Percentiles rank a stretch among this genome's conserved stretches.
phyloP scores from a whole-genome alignment of 2,329 filamentous ascomycete species.

The Colletotrichum sp. region DNA sequence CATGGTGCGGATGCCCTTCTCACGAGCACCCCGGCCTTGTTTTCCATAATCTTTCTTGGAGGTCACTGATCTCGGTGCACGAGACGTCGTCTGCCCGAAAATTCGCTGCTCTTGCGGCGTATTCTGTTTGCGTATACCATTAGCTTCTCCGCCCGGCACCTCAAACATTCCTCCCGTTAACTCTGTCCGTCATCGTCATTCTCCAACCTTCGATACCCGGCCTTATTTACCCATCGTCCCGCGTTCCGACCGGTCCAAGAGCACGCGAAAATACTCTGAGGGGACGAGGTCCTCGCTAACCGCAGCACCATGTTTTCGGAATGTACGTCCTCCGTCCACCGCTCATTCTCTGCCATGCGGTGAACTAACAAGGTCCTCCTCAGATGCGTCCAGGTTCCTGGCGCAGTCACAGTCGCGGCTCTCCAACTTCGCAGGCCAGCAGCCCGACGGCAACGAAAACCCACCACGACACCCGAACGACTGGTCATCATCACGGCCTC shows the following conservation, averaged over 20 bases:
- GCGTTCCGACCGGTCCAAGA: background rate
- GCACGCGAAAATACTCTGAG: slow-evolving; percentile 3
- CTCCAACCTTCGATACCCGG: background rate
- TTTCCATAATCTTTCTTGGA: background rate
- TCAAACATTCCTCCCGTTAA: slow-evolving; percentile 10
- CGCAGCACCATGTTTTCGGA: slow-evolving; percentile 65
- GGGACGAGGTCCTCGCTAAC: slow-evolving; percentile 20
- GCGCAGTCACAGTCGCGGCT: slow-evolving; percentile 95
- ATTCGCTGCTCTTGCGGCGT: background rate
- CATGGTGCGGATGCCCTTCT: slow-evolving; percentile 16
- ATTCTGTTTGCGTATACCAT: slow-evolving; percentile 18
- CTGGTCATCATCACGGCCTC: slow-evolving; percentile 37
- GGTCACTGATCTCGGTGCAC: background rate
- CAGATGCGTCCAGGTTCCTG: slow-evolving; percentile 96
- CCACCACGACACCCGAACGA: slow-evolving; percentile 37
- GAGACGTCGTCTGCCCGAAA: background rate
- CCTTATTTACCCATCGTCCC: slow-evolving; percentile 12
- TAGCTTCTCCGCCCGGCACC: slow-evolving; percentile 7
- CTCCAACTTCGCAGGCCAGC: slow-evolving; percentile 69
- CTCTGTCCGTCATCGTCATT: slow-evolving; percentile 17
- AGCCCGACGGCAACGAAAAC: slow-evolving; percentile 53
- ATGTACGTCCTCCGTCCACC: slow-evolving; percentile 65
- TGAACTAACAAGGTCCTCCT: slow-evolving; percentile 23
- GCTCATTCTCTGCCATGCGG: background rate
- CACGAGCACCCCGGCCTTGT: slow-evolving; percentile 16